These are phyloP conservation scores for Dactylonectria macrodidyma DNA, from an alignment of 2,329 filamentous ascomycete species.

Conservation along the genomic window DNA sequence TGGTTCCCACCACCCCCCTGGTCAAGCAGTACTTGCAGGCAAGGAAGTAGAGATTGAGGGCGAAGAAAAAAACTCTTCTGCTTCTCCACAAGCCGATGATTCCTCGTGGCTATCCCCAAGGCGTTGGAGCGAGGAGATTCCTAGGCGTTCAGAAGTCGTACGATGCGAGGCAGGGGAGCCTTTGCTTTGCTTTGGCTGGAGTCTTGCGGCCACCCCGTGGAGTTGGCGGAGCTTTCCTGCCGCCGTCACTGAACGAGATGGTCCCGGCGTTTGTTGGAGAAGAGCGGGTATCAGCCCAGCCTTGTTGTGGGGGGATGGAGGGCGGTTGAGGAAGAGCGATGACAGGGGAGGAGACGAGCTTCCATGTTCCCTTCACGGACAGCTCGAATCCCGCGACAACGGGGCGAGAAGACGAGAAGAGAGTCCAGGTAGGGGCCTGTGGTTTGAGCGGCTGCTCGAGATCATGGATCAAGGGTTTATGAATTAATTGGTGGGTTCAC, in stretches of 20 bases:
- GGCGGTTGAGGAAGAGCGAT: background rate
- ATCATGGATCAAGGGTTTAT: slow-evolving; percentile 29
- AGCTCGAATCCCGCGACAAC: slow-evolving; percentile 12
- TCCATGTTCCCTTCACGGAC: slow-evolving; percentile 12
- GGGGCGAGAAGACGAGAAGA: slow-evolving; percentile 3
- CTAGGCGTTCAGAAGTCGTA: slow-evolving; percentile 44
- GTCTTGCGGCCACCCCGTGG: slow-evolving; percentile 30
- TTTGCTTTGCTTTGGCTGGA: slow-evolving; percentile 37
- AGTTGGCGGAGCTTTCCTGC: slow-evolving; percentile 21
- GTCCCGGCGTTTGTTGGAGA: slow-evolving; percentile 28
- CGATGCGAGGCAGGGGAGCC: slow-evolving; percentile 38
- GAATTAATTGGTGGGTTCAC: slow-evolving; percentile 26
- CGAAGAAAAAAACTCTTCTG: slow-evolving; percentile 33
- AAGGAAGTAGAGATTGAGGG: slow-evolving; percentile 34
- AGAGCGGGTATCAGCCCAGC: slow-evolving; percentile 22
- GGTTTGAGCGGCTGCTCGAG: slow-evolving; percentile 11
- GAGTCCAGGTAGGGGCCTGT: slow-evolving; percentile 11
- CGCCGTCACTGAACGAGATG: slow-evolving; percentile 29
- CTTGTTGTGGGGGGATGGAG: slow-evolving; percentile 25
- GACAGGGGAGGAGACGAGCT: slow-evolving; percentile 6
- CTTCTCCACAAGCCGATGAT: slow-evolving; percentile 49
- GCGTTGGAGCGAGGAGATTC: slow-evolving; percentile 31
- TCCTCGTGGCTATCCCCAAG: slow-evolving; percentile 41
- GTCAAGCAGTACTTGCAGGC: slow-evolving; percentile 33
- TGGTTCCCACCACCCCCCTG: slow-evolving; percentile 34